Evolutionary conservation across 768 basidiomycete genomes (phyloP).

Genomic region (Trametes cubensis): DNA sequence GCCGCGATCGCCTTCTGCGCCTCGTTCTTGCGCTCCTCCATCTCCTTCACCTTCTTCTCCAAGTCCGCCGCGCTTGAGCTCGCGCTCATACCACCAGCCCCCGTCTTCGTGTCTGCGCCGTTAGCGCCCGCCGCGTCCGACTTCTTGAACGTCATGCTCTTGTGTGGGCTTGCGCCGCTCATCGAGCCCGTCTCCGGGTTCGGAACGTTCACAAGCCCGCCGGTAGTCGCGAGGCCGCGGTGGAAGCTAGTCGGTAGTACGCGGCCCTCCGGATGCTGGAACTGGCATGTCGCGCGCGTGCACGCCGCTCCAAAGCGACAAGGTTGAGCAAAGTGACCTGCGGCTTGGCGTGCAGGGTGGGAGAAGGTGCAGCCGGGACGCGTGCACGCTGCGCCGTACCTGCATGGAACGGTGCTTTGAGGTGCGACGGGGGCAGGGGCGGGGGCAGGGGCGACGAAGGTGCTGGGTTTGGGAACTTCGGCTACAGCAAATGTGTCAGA

Average conservation of each 20-base stretch:
- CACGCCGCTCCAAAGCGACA: slow-evolving; percentile 88
- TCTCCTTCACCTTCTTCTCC: slow-evolving; percentile 58
- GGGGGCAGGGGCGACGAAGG: slow-evolving; percentile 40
- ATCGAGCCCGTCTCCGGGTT: slow-evolving; percentile 70
- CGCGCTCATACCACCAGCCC: slow-evolving; percentile 34
- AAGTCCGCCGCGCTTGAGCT: slow-evolving; percentile 39
- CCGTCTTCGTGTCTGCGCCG: slow-evolving; percentile 46
- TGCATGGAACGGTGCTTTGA: slow-evolving; percentile 48
- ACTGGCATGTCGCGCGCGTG: slow-evolving; percentile 81
- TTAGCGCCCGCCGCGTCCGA: slow-evolving; percentile 25
- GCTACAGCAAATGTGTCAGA: slow-evolving; percentile 10
- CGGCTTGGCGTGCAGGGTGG: slow-evolving; percentile 55
- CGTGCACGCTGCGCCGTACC: slow-evolving; percentile 73
- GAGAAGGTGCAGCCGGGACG: slow-evolving; percentile 68
- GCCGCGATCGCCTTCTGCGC: slow-evolving; percentile 69
- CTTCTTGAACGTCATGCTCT: slow-evolving; percentile 73
- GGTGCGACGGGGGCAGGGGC: slow-evolving; percentile 21
- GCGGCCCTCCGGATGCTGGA: slow-evolving; percentile 87
- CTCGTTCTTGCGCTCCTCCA: slow-evolving; percentile 64
- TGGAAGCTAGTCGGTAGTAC: slow-evolving; percentile 81
- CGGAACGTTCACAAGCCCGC: slow-evolving; percentile 62
- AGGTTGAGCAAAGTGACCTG: slow-evolving; percentile 39
- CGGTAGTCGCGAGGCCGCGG: slow-evolving; percentile 64
- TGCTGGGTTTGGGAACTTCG: slow-evolving; percentile 40
- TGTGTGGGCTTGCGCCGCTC: slow-evolving; percentile 63